Conservation (phyloP, 176 grass and related monocot species). For the Eleusine coracana region DNA sequence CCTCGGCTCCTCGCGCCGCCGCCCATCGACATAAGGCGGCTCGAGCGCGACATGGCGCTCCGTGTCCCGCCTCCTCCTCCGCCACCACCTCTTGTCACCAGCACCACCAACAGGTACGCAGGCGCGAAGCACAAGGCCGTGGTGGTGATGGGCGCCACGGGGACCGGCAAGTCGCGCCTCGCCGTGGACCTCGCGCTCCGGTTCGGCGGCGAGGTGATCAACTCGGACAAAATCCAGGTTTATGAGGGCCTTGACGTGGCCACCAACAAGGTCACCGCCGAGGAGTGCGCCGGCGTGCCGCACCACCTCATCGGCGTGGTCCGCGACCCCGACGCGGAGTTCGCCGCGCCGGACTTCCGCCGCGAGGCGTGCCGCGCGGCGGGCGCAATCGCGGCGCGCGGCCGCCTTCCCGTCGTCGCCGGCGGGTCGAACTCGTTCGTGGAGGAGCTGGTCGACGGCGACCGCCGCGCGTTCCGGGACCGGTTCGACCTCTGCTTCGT, state of each 20-base stretch:
- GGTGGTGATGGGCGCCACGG: conserved; percentile 64
- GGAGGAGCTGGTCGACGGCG: conserved; percentile 54
- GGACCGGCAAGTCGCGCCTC: conserved; percentile 55
- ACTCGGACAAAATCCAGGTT: conserved; percentile 63
- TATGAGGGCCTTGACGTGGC: conserved; percentile 46
- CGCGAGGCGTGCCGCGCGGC: conserved; percentile 32
- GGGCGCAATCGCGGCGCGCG: conserved; percentile 12
- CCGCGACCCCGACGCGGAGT: conserved; percentile 34
- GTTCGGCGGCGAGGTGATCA: conserved; percentile 63
- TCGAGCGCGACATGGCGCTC: not conserved
- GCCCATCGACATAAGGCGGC: conserved; percentile 26
- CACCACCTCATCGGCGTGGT: conserved; percentile 54
- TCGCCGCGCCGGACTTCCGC: conserved; percentile 48
- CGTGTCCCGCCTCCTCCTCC: conserved; percentile 9
- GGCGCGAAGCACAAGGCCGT: conserved; percentile 40
- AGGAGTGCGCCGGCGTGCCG: conserved; percentile 42
- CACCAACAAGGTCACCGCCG: conserved; percentile 59
- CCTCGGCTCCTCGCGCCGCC: not conserved
- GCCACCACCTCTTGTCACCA: not conserved
- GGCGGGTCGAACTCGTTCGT: conserved; percentile 59
- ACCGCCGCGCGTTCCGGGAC: conserved; percentile 11
- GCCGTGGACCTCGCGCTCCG: conserved; percentile 47
- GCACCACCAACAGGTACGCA: not conserved
- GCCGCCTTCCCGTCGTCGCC: conserved; percentile 40
- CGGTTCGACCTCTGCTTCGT: conserved; percentile 45